Percentiles rank a stretch among this genome's conserved stretches.
phyloP scores from a whole-genome alignment of 2,329 filamentous ascomycete species.

The Pseudomassariella vexata region DNA sequence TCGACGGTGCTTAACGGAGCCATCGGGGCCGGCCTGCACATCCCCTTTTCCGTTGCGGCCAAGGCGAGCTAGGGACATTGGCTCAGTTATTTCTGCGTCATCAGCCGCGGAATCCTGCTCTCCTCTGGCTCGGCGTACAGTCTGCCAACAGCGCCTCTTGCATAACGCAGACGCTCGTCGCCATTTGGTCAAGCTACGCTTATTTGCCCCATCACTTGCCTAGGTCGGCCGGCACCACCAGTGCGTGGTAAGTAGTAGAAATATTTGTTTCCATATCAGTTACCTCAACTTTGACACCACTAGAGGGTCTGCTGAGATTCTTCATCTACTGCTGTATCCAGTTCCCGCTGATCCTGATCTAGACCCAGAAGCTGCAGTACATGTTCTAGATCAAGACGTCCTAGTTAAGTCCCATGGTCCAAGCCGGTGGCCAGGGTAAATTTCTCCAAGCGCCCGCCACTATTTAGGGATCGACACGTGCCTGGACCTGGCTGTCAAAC shows the following conservation, averaged over 20 bases:
- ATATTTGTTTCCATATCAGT: too few species aligned
- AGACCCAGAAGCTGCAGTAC: slow-evolving; percentile 46
- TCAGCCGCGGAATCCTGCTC: slow-evolving; percentile 35
- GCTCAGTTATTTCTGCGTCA: slow-evolving; percentile 27
- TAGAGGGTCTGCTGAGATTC: slow-evolving; percentile 50
- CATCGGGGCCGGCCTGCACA: slow-evolving; percentile 24
- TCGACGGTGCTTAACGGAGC: slow-evolving; percentile 38
- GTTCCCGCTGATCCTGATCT: slow-evolving; percentile 48
- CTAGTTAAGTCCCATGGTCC: slow-evolving; percentile 42
- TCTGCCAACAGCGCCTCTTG: not conserved
- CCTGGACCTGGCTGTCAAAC: slow-evolving; percentile 22
- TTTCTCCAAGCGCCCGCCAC: slow-evolving; percentile 39
- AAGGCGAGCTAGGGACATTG: slow-evolving; percentile 35
- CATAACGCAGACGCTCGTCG: slow-evolving; percentile 35
- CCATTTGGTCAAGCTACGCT: slow-evolving; percentile 50
- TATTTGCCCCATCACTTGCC: slow-evolving; percentile 47
- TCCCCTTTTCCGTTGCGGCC: slow-evolving; percentile 35
- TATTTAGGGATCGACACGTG: slow-evolving; percentile 26
- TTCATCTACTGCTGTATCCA: slow-evolving; percentile 54
- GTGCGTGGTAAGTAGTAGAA: too few species aligned
- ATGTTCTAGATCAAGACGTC: slow-evolving; percentile 39
- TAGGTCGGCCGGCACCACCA: slow-evolving; percentile 44
- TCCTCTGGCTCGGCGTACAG: slow-evolving; percentile 42
- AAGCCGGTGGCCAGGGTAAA: slow-evolving; percentile 34
- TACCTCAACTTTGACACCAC: too few species aligned